Evolutionary conservation across 2,329 filamentous ascomycete genomes (phyloP).

Genomic region (Paecilomyces dactylethromorphus): DNA sequence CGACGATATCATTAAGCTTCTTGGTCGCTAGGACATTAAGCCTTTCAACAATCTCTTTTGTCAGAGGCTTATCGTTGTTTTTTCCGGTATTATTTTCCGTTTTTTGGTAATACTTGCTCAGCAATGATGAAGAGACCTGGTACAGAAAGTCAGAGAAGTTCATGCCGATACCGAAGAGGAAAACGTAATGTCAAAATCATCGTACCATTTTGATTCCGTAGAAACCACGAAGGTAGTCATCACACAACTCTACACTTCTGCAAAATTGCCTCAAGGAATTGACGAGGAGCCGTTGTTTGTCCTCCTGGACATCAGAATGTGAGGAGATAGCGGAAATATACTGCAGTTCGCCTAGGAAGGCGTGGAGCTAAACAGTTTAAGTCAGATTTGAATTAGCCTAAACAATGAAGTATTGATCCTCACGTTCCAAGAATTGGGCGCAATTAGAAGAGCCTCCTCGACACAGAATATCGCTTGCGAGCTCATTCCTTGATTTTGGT

Average conservation of each 20-base stretch:
- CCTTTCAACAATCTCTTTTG: conserved; percentile 20
- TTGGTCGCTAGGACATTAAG: conserved; percentile 30
- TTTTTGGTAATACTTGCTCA: conserved; percentile 12
- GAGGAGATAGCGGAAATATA: conserved; percentile 55
- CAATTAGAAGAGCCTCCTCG: conserved; percentile 81
- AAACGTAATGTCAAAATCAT: background rate
- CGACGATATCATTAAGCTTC: conserved; percentile 31
- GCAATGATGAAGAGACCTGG: conserved; percentile 22
- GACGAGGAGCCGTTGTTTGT: conserved; percentile 47
- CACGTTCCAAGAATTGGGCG: conserved; percentile 94
- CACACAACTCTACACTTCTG: conserved; percentile 86
- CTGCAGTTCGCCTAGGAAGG: conserved; percentile 74
- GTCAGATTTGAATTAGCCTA: conserved; percentile 1
- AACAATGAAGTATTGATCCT: conserved; percentile 25
- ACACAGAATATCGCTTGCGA: conserved; percentile 79
- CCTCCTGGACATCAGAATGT: conserved; percentile 26
- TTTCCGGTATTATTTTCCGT: conserved; percentile 5
- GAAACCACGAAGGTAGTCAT: conserved; percentile 84
- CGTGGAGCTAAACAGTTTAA: conserved; percentile 60
- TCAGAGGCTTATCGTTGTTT: conserved; percentile 7
- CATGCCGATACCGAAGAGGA: background rate
- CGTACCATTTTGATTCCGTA: conserved; percentile 80
- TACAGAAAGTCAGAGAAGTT: background rate
- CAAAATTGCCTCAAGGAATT: conserved; percentile 80
- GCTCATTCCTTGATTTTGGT: conserved; percentile 70